Conservation (phyloP, 768 basidiomycete species). For the Auricularia auricula-judae region DNA sequence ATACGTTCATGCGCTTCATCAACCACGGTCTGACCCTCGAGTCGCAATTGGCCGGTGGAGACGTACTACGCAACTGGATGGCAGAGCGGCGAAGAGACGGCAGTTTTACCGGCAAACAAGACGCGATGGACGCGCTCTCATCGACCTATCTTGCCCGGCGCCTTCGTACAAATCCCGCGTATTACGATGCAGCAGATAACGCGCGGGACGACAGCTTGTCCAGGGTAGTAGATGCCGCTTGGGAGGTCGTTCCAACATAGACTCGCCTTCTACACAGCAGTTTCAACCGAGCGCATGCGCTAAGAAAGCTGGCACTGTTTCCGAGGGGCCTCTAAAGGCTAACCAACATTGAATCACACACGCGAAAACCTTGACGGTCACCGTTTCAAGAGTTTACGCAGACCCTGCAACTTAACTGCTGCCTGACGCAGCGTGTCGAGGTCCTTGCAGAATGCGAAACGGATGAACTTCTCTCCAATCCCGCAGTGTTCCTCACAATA, state of each 20-base stretch:
- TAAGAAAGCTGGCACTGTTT: no score
- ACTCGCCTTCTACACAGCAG: background rate
- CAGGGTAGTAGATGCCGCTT: slow-evolving; percentile 49
- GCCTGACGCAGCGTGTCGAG: slow-evolving; percentile 70
- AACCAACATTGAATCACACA: no score
- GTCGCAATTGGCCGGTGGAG: slow-evolving; percentile 52
- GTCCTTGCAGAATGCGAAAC: slow-evolving; percentile 97
- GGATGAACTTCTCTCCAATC: slow-evolving; percentile 78
- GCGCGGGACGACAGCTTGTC: slow-evolving; percentile 51
- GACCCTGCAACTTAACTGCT: slow-evolving; percentile 64
- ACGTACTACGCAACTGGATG: slow-evolving; percentile 39
- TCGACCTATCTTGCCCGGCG: slow-evolving; percentile 73
- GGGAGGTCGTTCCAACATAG: slow-evolving; percentile 4
- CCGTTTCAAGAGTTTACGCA: slow-evolving; percentile 52
- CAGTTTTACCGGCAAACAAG: slow-evolving; percentile 42
- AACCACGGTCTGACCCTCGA: slow-evolving; percentile 85
- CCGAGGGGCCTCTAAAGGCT: no score
- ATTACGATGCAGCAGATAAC: slow-evolving; percentile 51
- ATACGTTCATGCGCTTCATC: slow-evolving; percentile 73
- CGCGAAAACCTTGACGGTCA: background rate
- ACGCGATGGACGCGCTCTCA: slow-evolving; percentile 63
- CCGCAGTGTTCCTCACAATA: slow-evolving; percentile 79
- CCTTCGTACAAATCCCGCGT: slow-evolving; percentile 68
- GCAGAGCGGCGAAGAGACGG: slow-evolving; percentile 25
- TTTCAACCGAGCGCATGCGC: no score